Base-by-base conservation (phyloP, 768 basidiomycete genomes). In the Calvatia gigantea region DNA sequence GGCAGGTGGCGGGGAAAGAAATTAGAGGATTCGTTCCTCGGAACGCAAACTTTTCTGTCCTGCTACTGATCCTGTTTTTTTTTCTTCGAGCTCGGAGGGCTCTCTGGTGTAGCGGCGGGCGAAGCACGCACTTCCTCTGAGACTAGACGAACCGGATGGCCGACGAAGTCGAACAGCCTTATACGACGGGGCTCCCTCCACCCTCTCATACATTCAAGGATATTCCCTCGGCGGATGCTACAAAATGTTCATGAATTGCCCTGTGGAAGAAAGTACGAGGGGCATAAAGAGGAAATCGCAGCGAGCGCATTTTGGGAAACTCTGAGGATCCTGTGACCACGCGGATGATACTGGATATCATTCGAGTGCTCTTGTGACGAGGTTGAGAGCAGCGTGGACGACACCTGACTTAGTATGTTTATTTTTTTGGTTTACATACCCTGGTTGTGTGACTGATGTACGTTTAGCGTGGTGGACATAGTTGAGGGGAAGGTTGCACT, bases 1-100 rank as follows among this genome's bases (percentile, higher is more conserved):
- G 75, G 87, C 98, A 62, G 98, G 98, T 81, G 98, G 98, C 61
- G 97, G 97, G 15, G 97, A 99, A 97, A 99, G 71, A 97, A 94
- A 84, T 96, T 94, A 57, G 21, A 11, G 41, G 21, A 17, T 23
- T 76, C 52, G 17, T n/a, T n/a, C n/a, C n/a, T n/a, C n/a, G n/a
- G n/a, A n/a, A n/a, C n/a, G n/a, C n/a, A n/a, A n/a, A n/a, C n/a
- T n/a, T n/a, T 15, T 7, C 38, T 33, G n/a, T 19, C 50, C 4
- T 29, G 19, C 15, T 32, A 31, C 37, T 17, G 11, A 15, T 5
- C 33, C 17, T 15, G 21, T 32, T 21, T 12, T 27, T 52, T 31
- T 38, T 35, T 46, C n/a, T 2, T 53, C 6, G 62, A 98, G 95
- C 81, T 99, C 59, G 96, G 98, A 77, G 98, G 98, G 74, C 98